Conservation (phyloP, 2,329 filamentous ascomycete genomes). For the Fusarium illudens region DNA sequence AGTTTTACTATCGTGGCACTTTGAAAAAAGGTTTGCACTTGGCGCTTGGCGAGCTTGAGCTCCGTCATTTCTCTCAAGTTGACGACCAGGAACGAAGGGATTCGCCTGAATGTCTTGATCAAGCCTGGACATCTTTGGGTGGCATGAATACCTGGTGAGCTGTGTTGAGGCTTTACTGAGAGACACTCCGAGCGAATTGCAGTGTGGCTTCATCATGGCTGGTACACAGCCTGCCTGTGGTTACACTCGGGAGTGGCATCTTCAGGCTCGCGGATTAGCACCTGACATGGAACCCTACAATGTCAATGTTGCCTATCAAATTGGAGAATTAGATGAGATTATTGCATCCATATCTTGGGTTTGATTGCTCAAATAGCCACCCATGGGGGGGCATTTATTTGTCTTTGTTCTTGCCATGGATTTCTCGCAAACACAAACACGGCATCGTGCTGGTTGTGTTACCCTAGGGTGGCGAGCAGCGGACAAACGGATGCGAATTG, state of each 20-base stretch:
- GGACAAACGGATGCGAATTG: not conserved
- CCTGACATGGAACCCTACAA: no score
- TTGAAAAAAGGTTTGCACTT: not conserved
- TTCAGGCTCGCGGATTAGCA: not conserved
- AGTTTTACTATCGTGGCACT: not conserved
- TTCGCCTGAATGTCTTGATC: not conserved
- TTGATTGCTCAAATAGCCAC: not conserved
- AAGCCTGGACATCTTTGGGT: not conserved
- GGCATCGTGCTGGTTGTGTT: not conserved
- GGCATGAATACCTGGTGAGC: not conserved
- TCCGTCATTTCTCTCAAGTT: not conserved
- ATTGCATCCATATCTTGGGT: not conserved
- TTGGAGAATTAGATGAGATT: not conserved
- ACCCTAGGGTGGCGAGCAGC: not conserved
- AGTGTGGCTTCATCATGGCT: not conserved
- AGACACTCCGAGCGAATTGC: no score
- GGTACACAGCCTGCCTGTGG: fast-evolving
- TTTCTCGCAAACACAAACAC: not conserved
- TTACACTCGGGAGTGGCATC: not conserved
- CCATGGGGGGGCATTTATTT: not conserved
- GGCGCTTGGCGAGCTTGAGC: not conserved
- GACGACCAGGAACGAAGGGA: not conserved
- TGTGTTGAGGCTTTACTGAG: not conserved
- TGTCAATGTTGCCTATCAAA: not conserved
- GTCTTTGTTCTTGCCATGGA: not conserved